Percentiles rank a stretch among this genome's conserved stretches.
phyloP scores from a whole-genome alignment of 1,284 basidiomycete species.

The Cutaneotrichosporon sp. region DNA sequence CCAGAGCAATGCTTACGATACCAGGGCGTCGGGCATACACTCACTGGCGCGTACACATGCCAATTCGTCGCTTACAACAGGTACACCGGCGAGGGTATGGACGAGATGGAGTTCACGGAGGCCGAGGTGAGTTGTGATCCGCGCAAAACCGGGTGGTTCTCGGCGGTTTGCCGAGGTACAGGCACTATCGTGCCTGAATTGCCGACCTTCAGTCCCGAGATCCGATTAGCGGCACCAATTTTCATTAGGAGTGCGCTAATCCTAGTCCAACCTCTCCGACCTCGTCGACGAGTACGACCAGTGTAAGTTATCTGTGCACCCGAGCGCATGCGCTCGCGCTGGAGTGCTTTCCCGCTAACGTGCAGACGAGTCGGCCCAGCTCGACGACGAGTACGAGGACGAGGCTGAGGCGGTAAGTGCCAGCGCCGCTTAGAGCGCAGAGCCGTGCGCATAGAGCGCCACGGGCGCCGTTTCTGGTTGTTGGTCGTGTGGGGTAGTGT shows the following conservation, averaged over 20 bases:
- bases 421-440: constrained; percentile 2
- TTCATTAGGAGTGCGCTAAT: background rate
- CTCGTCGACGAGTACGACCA: constrained; percentile 51
- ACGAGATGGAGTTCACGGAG: constrained; percentile 88
- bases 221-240: background rate
- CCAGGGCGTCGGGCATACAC: no score
- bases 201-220: no score
- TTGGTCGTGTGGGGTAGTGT: constrained; percentile 1
- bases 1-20: constrained; percentile 78
- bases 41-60: no score
- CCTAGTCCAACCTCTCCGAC: constrained; percentile 45
- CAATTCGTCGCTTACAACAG: no score
- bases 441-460: no score
- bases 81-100: constrained; percentile 89
- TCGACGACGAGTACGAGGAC: constrained; percentile 38
- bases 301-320: constrained; percentile 25
- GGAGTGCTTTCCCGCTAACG: background rate
- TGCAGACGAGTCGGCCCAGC: constrained; percentile 34
- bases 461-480: background rate
- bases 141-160: background rate
- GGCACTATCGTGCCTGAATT: background rate
- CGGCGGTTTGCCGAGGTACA: background rate
- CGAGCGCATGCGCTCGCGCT: background rate
- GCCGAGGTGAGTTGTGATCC: constrained; percentile 30
- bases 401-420: constrained; percentile 26